phyloP scores from a whole-genome alignment of 164 flowering plant genomes.

The Magnolia sinica region DNA sequence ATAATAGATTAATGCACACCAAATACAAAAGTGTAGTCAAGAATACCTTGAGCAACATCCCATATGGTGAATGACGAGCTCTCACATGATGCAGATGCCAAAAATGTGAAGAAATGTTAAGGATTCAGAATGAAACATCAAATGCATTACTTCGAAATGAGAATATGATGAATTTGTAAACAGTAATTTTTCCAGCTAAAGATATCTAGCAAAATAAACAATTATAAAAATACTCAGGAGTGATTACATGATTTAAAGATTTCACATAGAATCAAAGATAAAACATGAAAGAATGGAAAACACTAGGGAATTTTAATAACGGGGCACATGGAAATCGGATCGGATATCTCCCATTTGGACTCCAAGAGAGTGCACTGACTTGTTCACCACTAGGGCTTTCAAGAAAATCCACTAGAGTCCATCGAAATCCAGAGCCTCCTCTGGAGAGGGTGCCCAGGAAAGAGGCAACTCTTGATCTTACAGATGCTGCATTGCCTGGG shows the following conservation, averaged over 20 bases:
- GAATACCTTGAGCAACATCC: slow-evolving; percentile 95
- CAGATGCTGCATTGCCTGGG: slow-evolving; percentile 81
- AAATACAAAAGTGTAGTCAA: background rate
- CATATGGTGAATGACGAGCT: slow-evolving; percentile 91
- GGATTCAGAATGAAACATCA: slow-evolving; percentile 21
- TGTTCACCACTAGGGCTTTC: slow-evolving; percentile 58
- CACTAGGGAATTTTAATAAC: background rate
- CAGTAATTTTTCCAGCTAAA: background rate
- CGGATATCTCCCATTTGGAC: slow-evolving; percentile 99
- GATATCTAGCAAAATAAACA: slow-evolving; percentile 1
- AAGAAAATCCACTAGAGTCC: slow-evolving; percentile 87
- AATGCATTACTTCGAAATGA: background rate
- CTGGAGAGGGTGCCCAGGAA: slow-evolving; percentile 60
- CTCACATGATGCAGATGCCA: slow-evolving; percentile 91
- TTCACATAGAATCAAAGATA: background rate
- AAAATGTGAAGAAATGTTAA: slow-evolving; percentile 63
- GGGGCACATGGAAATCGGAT: slow-evolving; percentile 3
- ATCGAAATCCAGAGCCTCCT: slow-evolving; percentile 76
- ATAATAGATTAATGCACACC: background rate
- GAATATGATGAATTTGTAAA: background rate
- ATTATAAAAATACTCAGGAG: background rate
- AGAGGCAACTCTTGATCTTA: slow-evolving; percentile 71
- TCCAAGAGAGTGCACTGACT: slow-evolving; percentile 86
- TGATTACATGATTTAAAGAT: background rate
- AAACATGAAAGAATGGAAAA: slow-evolving; percentile 4